These are phyloP conservation scores for Paecilomyces niveus DNA, from an alignment of 2,329 filamentous ascomycete genomes.

Conservation along the genomic window DNA sequence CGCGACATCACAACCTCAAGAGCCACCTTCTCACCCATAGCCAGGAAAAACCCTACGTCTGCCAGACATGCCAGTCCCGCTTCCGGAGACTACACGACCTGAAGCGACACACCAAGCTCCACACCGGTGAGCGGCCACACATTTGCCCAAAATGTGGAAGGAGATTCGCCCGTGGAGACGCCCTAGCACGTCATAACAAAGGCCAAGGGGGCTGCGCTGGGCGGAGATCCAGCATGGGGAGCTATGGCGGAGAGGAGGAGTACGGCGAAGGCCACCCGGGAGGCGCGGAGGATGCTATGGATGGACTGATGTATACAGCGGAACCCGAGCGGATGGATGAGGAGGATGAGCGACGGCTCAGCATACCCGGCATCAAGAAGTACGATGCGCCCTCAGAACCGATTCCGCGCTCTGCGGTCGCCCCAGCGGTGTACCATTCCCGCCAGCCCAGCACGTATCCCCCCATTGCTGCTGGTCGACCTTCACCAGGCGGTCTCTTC, in stretches of 20 bases:
- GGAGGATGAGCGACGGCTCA: constrained; percentile 40
- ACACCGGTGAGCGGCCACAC: constrained; percentile 92
- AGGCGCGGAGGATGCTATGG: constrained; percentile 52
- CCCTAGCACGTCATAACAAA: constrained; percentile 88
- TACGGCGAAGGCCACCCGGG: constrained; percentile 41
- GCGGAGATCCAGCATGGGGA: constrained; percentile 75
- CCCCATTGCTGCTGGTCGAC: constrained; percentile 53
- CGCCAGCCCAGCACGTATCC: constrained; percentile 71
- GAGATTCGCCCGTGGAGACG: constrained; percentile 91
- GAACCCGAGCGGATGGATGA: constrained; percentile 45
- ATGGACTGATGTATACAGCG: constrained; percentile 52
- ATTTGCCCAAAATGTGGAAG: constrained; percentile 91
- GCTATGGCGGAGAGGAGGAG: constrained; percentile 74
- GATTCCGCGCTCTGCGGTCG: constrained; percentile 32
- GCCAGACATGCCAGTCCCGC: constrained; percentile 83
- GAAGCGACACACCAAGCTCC: constrained; percentile 92
- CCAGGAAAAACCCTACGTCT: constrained; percentile 95
- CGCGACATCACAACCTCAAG: constrained; percentile 93
- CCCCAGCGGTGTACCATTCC: constrained; percentile 48
- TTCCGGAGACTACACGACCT: constrained; percentile 91
- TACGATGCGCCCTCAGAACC: constrained; percentile 55
- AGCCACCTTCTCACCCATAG: constrained; percentile 95
- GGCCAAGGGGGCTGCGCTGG: constrained; percentile 93
- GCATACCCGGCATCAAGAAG: constrained; percentile 66
- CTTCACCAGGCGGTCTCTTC: constrained; percentile 50